Base-by-base conservation (phyloP, 306 rosid species). In the Abrus precatorius region DNA sequence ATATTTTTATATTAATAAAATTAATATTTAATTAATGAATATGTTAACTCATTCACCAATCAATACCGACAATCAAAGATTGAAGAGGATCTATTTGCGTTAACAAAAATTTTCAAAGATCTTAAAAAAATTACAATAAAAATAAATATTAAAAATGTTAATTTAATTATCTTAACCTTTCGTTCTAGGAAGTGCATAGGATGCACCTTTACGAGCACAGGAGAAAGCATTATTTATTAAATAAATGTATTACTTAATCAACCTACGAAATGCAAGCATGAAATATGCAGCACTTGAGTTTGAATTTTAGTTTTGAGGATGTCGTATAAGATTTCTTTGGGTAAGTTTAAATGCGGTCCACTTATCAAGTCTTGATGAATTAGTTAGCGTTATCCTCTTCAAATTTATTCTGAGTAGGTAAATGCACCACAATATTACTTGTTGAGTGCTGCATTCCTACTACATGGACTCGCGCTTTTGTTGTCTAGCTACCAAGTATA, bases 381-480 rank as follows among this genome's bases (percentile, higher is more conserved):
- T 66, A 59, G 41, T 48, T 28, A 30, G 9, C 10, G 11, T 9
- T 80, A 20, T 20, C 20, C 3, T n/a, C 41, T 72, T 52, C 44
- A 52, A 14, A 74, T 64, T 32, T 54, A 54, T 64, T 53, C 4
- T 0, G 45, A 33, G 69, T 55, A 32, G 54, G 69, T 63, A 63
- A 48, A 72, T 36, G 53, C 11, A 41, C 29, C 7, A 60, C 38
- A 47, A 14, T 29, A 72, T 63, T 54, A 30, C 44, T 72, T 52
- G 32, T 63, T 36, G 20, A 60, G 48, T 27, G 54, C 50, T 27
- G 54, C 50, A 34, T 45, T 63, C 32, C 56, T 56, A 7, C 56
- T n/a, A 43, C 29, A 43, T 48, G 32, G 76, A 68, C 69, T 67
- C 50, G 28, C 27, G 28, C 14, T 59, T 77, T 38, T 45, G 61